Base-by-base conservation (phyloP, 768 basidiomycete species). In the Candolleomyces eurysporus region DNA sequence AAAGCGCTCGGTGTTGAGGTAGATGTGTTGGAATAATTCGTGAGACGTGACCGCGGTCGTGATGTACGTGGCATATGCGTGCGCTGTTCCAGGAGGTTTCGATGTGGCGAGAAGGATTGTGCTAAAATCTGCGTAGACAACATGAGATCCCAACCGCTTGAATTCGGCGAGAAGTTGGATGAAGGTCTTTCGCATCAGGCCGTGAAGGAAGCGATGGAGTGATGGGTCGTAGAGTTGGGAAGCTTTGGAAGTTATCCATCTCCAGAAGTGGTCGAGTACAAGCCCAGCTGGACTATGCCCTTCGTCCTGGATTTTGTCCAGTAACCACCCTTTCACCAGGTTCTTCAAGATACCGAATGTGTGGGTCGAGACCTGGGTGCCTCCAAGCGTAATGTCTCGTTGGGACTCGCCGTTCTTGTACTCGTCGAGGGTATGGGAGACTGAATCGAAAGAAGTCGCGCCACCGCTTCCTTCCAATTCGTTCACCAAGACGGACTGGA, bases 181-280 rank as follows among this genome's bases (percentile, higher is more conserved):
- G 76, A 98, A 98, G 0, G 92, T 95, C 78, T 99, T 98, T 62
- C 92, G 87, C 97, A 99, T 99, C 51, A 98, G 83, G 14, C 94
- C 92, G 66, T 96, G 90, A 9, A 98, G 78, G 73, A 99, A 99
- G 0, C 91, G 87, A 69, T 98, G 94, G 6, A 99, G 81, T 61
- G 92, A 89, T 1, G 94, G 88, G 69, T 99, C 97, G 71, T 94
- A 96, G 79, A 98, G 86, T 61, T 88, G 83, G 17, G 95, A 91
- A 6, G 87, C 81, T 48, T 84, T 86, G 2, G 94, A 94, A 71
- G 88, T 91, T 65, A 97, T 84, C 97, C 97, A 99, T 48, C 97
- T 82, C 94, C 96, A 98, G 77, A 98, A 98, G 74, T 98, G 95
- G 68, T 96, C 92, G 57, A 97, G 83, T 3, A 88, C 86, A 3